A percentile compares a stretch with the other conserved stretches of the same genome.
Evolutionary conservation across 2,329 filamentous ascomycete species (phyloP).

Genomic region (Aspergillus unguis): DNA sequence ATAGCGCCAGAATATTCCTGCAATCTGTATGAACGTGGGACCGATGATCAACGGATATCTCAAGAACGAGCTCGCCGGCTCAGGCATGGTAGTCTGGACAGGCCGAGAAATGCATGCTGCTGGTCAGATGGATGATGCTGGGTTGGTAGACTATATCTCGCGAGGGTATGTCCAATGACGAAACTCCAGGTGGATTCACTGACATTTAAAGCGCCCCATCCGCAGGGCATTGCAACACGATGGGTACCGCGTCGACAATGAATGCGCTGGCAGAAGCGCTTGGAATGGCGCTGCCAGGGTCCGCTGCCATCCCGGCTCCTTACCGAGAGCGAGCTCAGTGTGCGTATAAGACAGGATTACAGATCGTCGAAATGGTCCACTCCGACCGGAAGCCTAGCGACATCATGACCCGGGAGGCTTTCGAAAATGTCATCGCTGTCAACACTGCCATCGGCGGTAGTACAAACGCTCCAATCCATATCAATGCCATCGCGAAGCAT

Average conservation of each 20-base stretch:
- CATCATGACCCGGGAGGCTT: constrained; percentile 54
- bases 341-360: constrained; percentile 49
- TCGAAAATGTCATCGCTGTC: constrained; percentile 55
- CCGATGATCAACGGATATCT: constrained; percentile 53
- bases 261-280: constrained; percentile 53
- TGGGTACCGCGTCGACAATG: constrained; percentile 55
- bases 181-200: not conserved
- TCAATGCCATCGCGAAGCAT: constrained; percentile 55
- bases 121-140: constrained; percentile 45
- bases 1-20: constrained; percentile 45
- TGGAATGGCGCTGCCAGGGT: constrained; percentile 53
- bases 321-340: constrained; percentile 50
- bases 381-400: constrained; percentile 51
- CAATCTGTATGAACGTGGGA: constrained; percentile 52
- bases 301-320: constrained; percentile 51
- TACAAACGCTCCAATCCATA: constrained; percentile 56
- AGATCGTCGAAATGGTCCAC: constrained; percentile 51
- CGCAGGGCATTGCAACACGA: constrained; percentile 52
- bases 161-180: constrained; percentile 31
- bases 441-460: constrained; percentile 57
- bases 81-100: constrained; percentile 49
- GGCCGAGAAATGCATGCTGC: constrained; percentile 48
- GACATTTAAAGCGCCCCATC: constrained; percentile 40
- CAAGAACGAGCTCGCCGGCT: constrained; percentile 42
- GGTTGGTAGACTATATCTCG: constrained; percentile 47